Base-by-base conservation (phyloP, 768 basidiomycete species). In the Mycena maculata region DNA sequence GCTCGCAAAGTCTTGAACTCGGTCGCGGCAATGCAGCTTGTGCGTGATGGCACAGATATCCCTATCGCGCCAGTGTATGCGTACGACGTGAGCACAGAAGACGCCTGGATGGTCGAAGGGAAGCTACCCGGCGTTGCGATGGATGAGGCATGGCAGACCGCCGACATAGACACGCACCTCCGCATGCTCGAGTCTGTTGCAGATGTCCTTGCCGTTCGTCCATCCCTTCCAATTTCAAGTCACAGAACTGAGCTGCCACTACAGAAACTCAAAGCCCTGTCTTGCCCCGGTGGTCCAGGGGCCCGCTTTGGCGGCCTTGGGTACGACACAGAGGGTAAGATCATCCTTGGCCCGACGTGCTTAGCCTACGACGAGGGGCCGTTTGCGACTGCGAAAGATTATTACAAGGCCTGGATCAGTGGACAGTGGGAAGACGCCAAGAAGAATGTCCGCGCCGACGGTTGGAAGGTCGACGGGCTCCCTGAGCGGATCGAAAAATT, bases 391-490 rank as follows among this genome's bases (percentile, higher is more conserved):
- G 65, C 65, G 22, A 54, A 66, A 31, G 65, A 66, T 1, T 18
- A 65, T 42, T 59, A 60, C 59, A 66, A 60, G 52, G 52, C 65
- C 2, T 60, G 65, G 65, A 60, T 66, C 59, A 13, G 41, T 13
- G 65, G 53, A 16, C 58, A 66, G 22, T 60, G 65, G 58, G 58
- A 55, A n/a, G 65, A 66, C 49, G 49, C 57, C n/a, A 47, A 66
- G 16, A 38, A 48, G 31, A 66, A 66, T 30, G 20, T 28, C 22
- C 50, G 15, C n/a, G 9, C 65, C 2, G 65, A 54, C 28, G 65
- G 64, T 1, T 54, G 58, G 64, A 65, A 47, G 58, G 22, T 59
- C 23, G 57, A 59, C 22, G 64, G 57, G 39, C n/a, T 65, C 20
- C 16, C 53, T 38, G 49, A 65, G 30, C 57, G 64, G 23, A 65